Evolutionary conservation across 2,329 filamentous ascomycete genomes (phyloP).

Genomic region (Emericellopsis atlantica): DNA sequence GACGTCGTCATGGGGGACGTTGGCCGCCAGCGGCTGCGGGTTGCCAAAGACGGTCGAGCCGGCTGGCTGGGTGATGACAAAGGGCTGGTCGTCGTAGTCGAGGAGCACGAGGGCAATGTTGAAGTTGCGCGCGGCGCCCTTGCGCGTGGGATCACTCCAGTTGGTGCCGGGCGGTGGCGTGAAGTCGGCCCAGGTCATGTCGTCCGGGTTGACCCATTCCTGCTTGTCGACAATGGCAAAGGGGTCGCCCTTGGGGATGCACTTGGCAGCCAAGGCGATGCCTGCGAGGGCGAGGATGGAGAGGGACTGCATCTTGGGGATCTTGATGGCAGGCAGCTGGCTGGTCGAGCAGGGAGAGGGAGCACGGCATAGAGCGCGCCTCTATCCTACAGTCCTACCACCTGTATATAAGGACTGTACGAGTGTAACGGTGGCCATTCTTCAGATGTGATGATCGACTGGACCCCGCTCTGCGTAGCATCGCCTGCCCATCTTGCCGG

Average conservation of each 20-base stretch:
- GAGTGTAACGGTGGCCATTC: no score
- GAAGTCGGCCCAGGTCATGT: slow-evolving; percentile 40
- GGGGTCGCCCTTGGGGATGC: slow-evolving; percentile 16
- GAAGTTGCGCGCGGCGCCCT: slow-evolving; percentile 36
- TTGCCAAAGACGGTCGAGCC: slow-evolving; percentile 37
- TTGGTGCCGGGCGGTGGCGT: slow-evolving; percentile 29
- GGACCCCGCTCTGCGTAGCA: no score
- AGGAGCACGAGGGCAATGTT: slow-evolving; percentile 41
- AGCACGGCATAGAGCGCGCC: no score
- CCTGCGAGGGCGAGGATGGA: neutral
- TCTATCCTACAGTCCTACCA: no score
- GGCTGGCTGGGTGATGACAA: slow-evolving; percentile 30
- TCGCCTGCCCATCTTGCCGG: no score
- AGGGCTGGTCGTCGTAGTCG: slow-evolving; percentile 35
- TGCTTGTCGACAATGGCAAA: slow-evolving; percentile 37
- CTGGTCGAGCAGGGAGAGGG: no score
- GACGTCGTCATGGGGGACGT: slow-evolving; percentile 29
- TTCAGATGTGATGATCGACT: no score
- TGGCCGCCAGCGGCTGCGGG: slow-evolving; percentile 27
- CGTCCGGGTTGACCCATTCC: slow-evolving; percentile 38
- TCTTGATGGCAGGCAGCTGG: no score
- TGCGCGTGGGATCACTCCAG: slow-evolving; percentile 29
- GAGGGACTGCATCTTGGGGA: no score
- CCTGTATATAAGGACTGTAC: no score
- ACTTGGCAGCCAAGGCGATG: neutral